Percentiles rank a stretch among this genome's conserved stretches.
These are phyloP conservation scores for Angomonas ambiguus DNA, from an alignment of 208 protist genomes.

Conservation along the genomic window DNA sequence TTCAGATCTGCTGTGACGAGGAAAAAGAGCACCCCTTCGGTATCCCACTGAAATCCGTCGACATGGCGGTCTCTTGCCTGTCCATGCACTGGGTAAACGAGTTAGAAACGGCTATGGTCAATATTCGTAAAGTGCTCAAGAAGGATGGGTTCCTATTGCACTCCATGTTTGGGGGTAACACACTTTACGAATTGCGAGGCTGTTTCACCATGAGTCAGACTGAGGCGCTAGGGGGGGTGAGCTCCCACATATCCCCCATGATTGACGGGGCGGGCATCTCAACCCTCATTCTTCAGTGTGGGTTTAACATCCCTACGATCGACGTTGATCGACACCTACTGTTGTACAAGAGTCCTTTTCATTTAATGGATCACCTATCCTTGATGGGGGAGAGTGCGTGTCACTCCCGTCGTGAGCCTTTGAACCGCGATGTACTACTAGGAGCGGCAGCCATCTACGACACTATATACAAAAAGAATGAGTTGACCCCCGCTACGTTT, in stretches of 20 bases:
- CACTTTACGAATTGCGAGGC: slow-evolving; percentile 85
- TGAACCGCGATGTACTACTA: slow-evolving; percentile 71
- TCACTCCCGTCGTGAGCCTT: slow-evolving; percentile 59
- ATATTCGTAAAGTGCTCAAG: slow-evolving; percentile 80
- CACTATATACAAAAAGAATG: slow-evolving; percentile 80
- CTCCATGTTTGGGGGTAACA: slow-evolving; percentile 90
- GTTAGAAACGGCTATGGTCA: slow-evolving; percentile 74
- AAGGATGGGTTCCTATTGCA: slow-evolving; percentile 82
- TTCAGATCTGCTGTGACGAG: slow-evolving; percentile 89
- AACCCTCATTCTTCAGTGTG: slow-evolving; percentile 80
- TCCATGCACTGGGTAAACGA: slow-evolving; percentile 92
- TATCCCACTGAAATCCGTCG: slow-evolving; percentile 77
- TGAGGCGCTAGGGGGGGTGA: slow-evolving; percentile 80
- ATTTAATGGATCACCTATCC: slow-evolving; percentile 86
- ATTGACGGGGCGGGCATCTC: slow-evolving; percentile 79
- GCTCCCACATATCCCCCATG: slow-evolving; percentile 89
- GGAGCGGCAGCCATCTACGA: slow-evolving; percentile 77
- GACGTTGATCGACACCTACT: slow-evolving; percentile 89
- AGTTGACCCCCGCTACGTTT: slow-evolving; percentile 85
- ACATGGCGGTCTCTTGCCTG: slow-evolving; percentile 85
- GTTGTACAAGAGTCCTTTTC: slow-evolving; percentile 85
- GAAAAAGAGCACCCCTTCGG: slow-evolving; percentile 52
- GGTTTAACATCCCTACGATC: slow-evolving; percentile 87
- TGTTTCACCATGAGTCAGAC: slow-evolving; percentile 87
- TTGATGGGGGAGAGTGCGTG: slow-evolving; percentile 86